Evolutionary conservation across 2,329 filamentous ascomycete genomes (phyloP).

Genomic region (Westerdykella sp.): DNA sequence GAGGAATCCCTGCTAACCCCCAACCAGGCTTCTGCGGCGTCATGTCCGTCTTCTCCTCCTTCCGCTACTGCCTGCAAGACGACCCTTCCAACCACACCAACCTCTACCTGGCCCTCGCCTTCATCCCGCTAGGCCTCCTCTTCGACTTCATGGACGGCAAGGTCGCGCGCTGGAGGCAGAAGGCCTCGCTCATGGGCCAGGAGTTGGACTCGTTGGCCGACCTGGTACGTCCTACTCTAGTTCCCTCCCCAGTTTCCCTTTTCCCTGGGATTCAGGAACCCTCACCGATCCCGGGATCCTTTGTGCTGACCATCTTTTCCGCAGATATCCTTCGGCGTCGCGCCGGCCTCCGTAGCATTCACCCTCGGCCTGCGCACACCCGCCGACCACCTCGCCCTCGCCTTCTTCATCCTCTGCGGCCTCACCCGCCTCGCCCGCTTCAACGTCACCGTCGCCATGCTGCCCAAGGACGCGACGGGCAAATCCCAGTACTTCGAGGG

Average conservation of each 20-base stretch:
- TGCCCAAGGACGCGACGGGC: constrained; percentile 86
- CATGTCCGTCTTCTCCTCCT: constrained; percentile 91
- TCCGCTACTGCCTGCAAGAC: constrained; percentile 82
- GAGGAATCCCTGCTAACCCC: constrained; percentile 1
- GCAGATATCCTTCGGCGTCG: constrained; percentile 91
- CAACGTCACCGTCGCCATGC: constrained; percentile 85
- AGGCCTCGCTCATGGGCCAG: constrained; percentile 96
- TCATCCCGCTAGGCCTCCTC: constrained; percentile 81
- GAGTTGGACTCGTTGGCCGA: constrained; percentile 95
- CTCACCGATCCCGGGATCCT: background rate
- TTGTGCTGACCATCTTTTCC: background rate
- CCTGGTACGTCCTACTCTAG: constrained; percentile 55
- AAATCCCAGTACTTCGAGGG: constrained; percentile 97
- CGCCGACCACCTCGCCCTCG: constrained; percentile 72
- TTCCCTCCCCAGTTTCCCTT: background rate
- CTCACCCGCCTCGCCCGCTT: constrained; percentile 91
- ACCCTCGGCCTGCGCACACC: constrained; percentile 79
- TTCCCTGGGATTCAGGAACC: too few species aligned
- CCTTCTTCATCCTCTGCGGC: constrained; percentile 91
- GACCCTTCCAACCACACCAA: constrained; percentile 56
- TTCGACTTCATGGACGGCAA: constrained; percentile 97
- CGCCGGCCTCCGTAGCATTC: constrained; percentile 82
- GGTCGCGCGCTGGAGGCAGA: constrained; percentile 91
- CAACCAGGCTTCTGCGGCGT: constrained; percentile 70
- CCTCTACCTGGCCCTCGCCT: constrained; percentile 74